Evolutionary conservation across 192 early-diverging fungal genomes (phyloP).

Genomic region (Coemansia reversa): DNA sequence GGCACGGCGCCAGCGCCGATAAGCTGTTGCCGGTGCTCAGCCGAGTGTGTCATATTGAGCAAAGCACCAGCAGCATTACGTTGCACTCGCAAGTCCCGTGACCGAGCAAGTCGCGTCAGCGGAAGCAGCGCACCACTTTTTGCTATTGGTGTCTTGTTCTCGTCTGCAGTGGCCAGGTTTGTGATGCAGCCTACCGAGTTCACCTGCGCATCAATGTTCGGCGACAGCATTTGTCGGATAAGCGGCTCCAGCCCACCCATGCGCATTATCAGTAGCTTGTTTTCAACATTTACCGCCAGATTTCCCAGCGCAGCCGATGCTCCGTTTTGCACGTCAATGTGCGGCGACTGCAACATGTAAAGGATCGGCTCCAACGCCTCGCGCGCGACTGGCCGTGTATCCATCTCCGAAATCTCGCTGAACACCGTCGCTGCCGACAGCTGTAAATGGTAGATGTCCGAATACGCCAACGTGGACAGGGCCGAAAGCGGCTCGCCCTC

Average conservation of each 20-base stretch:
- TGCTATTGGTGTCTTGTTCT: constrained; percentile 87
- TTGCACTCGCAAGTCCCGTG: constrained; percentile 81
- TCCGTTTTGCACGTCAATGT: constrained; percentile 81
- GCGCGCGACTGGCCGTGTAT: constrained; percentile 72
- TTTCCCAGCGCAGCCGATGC: constrained; percentile 90
- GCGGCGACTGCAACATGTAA: constrained; percentile 77
- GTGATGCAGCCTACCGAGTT: constrained; percentile 95
- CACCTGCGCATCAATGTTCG: constrained; percentile 87
- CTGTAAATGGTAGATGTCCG: constrained; percentile 81
- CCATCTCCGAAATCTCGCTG: constrained; percentile 85
- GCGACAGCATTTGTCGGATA: constrained; percentile 81
- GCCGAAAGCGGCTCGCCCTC: constrained; percentile 78
- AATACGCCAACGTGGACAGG: constrained; percentile 79
- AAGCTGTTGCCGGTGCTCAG: constrained; percentile 79
- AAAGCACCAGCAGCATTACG: constrained; percentile 88
- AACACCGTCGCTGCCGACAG: constrained; percentile 85
- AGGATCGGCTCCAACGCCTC: constrained; percentile 79
- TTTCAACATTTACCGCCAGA: constrained; percentile 71
- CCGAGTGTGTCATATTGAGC: constrained; percentile 90
- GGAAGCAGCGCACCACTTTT: constrained; percentile 76
- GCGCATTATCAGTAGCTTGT: constrained; percentile 82
- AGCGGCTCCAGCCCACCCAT: constrained; percentile 81
- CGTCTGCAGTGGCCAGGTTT: constrained; percentile 84
- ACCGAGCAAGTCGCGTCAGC: constrained; percentile 71
- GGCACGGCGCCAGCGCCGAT: constrained; percentile 80